Evolutionary conservation across 2,329 filamentous ascomycete genomes (phyloP).

Genomic region (Aspergillus caelatus): DNA sequence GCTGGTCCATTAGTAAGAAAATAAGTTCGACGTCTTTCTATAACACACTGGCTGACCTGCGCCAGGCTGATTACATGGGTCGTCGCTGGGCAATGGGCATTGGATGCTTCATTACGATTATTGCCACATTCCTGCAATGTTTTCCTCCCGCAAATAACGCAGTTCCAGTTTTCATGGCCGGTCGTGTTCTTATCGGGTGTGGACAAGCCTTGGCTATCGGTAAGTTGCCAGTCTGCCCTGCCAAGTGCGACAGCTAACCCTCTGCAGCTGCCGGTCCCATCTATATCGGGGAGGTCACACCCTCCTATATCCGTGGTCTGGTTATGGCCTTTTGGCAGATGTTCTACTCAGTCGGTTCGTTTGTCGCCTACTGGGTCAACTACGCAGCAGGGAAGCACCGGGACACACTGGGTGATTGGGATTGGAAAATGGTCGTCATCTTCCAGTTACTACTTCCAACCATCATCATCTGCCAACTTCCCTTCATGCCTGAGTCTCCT

Average conservation of each 20-base stretch:
- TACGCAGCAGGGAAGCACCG: constrained; percentile 61
- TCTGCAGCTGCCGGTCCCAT: constrained; percentile 62
- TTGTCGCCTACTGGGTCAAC: constrained; percentile 69
- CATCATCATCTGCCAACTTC: constrained; percentile 65
- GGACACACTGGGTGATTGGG: constrained; percentile 65
- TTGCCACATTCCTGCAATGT: no score
- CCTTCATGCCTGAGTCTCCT: constrained; percentile 66
- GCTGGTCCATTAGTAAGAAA: constrained; percentile 60
- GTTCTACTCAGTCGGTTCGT: constrained; percentile 67
- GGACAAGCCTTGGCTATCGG: constrained; percentile 70
- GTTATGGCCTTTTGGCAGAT: constrained; percentile 73
- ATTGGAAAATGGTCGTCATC: constrained; percentile 73
- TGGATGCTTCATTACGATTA: no score
- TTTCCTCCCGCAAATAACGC: no score
- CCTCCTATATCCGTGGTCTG: constrained; percentile 64
- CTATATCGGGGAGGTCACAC: constrained; percentile 70
- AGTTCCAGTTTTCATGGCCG: no score
- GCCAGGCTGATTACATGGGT: constrained; percentile 67
- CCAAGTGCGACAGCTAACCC: background rate
- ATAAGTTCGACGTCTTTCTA: no score
- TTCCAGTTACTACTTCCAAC: constrained; percentile 71
- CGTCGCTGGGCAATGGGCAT: constrained; percentile 63
- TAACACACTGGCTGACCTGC: constrained; percentile 46
- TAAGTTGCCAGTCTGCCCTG: constrained; percentile 29
- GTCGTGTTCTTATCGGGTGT: constrained; percentile 61